A percentile compares a stretch with the other conserved stretches of the same genome.
Evolutionary conservation across 805 yeast species (phyloP).

Genomic region (Teunomyces cretensis): DNA sequence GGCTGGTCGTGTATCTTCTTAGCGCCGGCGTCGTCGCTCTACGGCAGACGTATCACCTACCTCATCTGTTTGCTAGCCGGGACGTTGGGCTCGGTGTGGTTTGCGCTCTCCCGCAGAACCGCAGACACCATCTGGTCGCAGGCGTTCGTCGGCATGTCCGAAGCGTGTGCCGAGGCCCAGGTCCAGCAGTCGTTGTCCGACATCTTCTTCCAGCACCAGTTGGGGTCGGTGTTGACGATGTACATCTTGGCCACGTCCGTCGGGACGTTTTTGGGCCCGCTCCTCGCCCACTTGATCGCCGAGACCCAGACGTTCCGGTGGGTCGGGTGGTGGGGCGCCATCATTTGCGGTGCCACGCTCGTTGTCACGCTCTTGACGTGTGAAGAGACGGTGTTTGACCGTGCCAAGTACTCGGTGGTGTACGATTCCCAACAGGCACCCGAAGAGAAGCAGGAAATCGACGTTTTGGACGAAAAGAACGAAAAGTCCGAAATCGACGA

Average conservation of each 20-base stretch:
- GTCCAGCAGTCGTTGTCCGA: constrained; percentile 39
- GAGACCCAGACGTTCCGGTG: constrained; percentile 52
- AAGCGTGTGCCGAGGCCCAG: constrained; percentile 45
- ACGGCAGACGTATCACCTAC: constrained; percentile 45
- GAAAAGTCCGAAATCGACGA: not conserved
- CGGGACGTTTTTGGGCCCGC: constrained; percentile 58
- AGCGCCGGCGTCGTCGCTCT: constrained; percentile 45
- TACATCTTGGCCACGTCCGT: constrained; percentile 55
- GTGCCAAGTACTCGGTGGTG: constrained; percentile 21
- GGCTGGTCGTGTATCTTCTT: constrained; percentile 45
- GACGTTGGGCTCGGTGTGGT: constrained; percentile 46
- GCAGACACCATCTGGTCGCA: constrained; percentile 50
- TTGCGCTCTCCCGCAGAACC: constrained; percentile 32
- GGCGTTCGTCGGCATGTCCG: constrained; percentile 40
- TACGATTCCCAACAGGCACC: constrained; percentile 8
- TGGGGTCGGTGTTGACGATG: constrained; percentile 50
- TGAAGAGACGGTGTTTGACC: constrained; percentile 56
- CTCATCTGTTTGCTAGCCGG: constrained; percentile 41
- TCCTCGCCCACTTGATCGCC: constrained; percentile 57
- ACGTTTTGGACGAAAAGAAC: not conserved
- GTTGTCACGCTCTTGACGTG: constrained; percentile 42
- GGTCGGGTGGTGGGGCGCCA: constrained; percentile 50
- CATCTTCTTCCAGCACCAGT: constrained; percentile 41
- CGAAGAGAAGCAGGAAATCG: constrained; percentile 6
- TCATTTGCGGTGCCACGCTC: constrained; percentile 45